phyloP scores from a whole-genome alignment of 345 rosid genomes.

The Raphanus sativus region DNA sequence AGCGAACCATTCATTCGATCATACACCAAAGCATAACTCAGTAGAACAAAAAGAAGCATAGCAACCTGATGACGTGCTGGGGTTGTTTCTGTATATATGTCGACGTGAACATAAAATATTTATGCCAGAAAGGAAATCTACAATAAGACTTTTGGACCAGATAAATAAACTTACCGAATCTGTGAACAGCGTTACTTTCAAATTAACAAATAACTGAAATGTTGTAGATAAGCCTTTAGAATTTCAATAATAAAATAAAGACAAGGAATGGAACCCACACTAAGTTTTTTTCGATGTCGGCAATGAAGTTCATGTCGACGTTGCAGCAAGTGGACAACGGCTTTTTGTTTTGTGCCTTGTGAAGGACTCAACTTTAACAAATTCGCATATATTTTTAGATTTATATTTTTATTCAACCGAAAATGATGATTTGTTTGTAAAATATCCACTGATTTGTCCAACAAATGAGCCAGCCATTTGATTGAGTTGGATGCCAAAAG shows the following conservation, averaged over 20 bases:
- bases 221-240: neutral
- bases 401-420: neutral
- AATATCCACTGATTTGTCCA: neutral
- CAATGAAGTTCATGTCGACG: constrained; percentile 2
- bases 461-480: neutral
- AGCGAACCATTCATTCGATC: neutral
- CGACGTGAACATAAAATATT: neutral
- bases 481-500: neutral
- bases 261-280: constrained; percentile 5
- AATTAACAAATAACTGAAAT: neutral
- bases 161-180: neutral
- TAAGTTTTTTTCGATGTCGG: neutral
- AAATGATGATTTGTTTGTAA: neutral
- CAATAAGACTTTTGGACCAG: neutral
- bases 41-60: neutral
- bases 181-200: neutral
- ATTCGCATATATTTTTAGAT: neutral
- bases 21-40: neutral
- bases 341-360: neutral
- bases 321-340: constrained; percentile 3
- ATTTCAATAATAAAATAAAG: neutral
- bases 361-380: neutral
- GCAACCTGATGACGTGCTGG: neutral
- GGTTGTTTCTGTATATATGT: neutral
- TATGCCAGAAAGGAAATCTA: neutral